Evolutionary conservation across 345 rosid species (phyloP), one percentile per base, ranked within the genome.

Genomic region (Heritiera fomes): DNA sequence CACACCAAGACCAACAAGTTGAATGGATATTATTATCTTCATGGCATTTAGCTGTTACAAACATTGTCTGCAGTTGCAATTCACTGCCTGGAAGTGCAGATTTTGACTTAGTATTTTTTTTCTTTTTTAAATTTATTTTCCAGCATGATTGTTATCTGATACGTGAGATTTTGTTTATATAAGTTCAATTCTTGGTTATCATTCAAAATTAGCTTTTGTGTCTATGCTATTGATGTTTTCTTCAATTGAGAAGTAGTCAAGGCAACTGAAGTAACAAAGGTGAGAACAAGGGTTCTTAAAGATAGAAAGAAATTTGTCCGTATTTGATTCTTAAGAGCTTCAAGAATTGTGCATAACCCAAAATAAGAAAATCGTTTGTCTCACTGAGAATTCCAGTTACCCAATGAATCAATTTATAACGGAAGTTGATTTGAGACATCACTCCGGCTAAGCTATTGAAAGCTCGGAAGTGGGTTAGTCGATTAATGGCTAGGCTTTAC

Each of bases 1-100:
- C 2, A 60, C 85, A 8, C 75, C 81, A 0, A 80, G 82, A 77
- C 0, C 77, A 14, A 0, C 38, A 82, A 55, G 65, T 82, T 69
- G 73, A 52, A 64, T 69, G 73, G 41, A 64, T 11, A 67, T 40
- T 7, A 38, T 20, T 1, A 7, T 45, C 7, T 23, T 43, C 20
- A 17, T 52, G 43, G 50, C 17, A 12, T 73, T 50, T 10, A 11
- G 10, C 34, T 9, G 17, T 56, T 41, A 41, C 10, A 6, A 38
- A 18, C 52, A 73, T 56, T 40, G 50, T 18, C 46, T 5, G 18
- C 17, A 73, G 38, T n/a, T 56, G 17, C 77, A 40, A 41, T 38
- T 40, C 34, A 73, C 65, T 58, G 77, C 46, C 52, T 38, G 52
- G 0, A 73, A n/a, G 3, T 56, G 65, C 77, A 40, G 65, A 1